Percentiles rank a stretch among this genome's conserved stretches.
phyloP scores from a whole-genome alignment of 2,329 filamentous ascomycete species.

The Magnaporthales sp. region DNA sequence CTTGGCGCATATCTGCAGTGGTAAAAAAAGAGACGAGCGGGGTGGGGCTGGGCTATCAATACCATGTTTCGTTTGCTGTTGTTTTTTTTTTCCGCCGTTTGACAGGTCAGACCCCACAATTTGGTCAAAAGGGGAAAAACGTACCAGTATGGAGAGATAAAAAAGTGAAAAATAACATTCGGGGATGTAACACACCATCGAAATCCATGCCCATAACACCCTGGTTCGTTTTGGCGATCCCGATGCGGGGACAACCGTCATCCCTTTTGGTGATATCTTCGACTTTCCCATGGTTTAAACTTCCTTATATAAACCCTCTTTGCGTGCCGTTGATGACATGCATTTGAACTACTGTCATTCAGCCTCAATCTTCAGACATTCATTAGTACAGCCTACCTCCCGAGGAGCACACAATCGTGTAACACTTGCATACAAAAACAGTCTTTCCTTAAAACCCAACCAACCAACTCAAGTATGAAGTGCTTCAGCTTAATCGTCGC shows the following conservation, averaged over 20 bases:
- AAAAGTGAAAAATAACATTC: neutral
- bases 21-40: neutral
- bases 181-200: neutral
- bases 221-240: neutral
- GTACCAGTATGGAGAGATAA: no score
- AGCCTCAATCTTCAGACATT: slow-evolving; percentile 21
- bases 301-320: neutral
- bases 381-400: neutral
- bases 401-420: neutral
- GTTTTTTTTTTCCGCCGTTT: neutral
- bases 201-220: neutral
- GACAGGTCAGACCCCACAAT: neutral
- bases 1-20: neutral
- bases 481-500: neutral
- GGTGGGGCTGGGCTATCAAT: neutral
- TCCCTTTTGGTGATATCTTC: neutral
- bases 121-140: neutral
- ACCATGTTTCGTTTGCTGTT: neutral
- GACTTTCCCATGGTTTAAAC: neutral
- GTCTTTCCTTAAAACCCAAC: neutral
- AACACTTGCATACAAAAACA: neutral
- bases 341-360: neutral
- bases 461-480: neutral
- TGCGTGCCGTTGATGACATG: neutral
- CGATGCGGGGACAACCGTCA: no score